Evolutionary conservation across 768 basidiomycete species (phyloP).

Genomic region (Naganishia onofrii): DNA sequence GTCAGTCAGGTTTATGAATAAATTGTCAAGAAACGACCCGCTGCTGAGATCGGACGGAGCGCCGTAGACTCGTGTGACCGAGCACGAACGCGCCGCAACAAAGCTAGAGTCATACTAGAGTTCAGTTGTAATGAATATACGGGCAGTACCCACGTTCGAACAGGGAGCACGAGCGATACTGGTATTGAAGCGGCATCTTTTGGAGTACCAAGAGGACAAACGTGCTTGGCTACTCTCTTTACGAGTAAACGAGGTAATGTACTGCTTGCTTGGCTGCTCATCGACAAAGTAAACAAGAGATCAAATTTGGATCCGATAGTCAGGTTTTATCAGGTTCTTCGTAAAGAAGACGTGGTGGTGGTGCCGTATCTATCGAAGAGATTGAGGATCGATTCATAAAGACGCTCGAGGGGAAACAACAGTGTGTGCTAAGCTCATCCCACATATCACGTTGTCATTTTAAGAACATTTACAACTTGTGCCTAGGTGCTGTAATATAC

Average conservation of each 20-base stretch:
- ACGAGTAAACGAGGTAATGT: no score
- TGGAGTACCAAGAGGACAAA: conserved; percentile 1
- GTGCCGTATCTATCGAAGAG: no score
- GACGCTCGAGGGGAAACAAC: no score
- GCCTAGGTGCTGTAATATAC: background rate
- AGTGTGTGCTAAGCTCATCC: no score
- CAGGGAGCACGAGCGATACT: background rate
- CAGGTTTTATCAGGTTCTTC: no score
- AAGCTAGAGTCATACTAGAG: background rate
- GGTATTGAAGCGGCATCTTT: background rate
- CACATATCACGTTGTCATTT: no score
- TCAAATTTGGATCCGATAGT: background rate
- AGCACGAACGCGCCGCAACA: background rate
- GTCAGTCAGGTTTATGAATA: background rate
- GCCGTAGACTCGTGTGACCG: conserved; percentile 2
- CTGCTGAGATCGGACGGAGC: background rate
- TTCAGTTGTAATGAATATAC: background rate
- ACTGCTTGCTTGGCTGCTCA: background rate
- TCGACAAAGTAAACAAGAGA: background rate
- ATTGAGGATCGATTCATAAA: no score
- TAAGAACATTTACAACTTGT: no score
- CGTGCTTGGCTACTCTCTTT: conserved; percentile 13
- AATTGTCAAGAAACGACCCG: background rate
- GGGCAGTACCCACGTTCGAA: background rate
- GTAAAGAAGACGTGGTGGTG: no score